Percentiles rank a stretch among this genome's conserved stretches.
Conservation (phyloP, 306 rosid genomes). For the Mimosa pudica region DNA sequence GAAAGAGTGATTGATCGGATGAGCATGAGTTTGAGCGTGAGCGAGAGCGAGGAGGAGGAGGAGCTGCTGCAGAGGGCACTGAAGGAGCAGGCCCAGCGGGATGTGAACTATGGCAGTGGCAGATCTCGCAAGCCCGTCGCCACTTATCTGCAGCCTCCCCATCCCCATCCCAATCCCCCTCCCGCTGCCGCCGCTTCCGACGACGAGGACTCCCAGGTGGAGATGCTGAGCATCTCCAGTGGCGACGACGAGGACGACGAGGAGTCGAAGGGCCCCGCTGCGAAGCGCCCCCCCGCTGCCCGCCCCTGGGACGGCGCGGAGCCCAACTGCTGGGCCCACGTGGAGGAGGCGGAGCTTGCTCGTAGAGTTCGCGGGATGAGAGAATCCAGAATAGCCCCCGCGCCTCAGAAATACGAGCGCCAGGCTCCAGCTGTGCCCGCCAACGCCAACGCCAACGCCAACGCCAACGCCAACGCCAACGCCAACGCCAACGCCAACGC, state of each 20-base stretch:
- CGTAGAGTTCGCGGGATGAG: constrained; percentile 99
- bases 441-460: too few relatives aligned
- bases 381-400: constrained; percentile 92
- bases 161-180: constrained; percentile 35
- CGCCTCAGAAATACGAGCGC: constrained; percentile 71
- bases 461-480: too few relatives aligned
- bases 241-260: constrained; percentile 79
- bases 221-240: constrained; percentile 97
- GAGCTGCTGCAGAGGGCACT: constrained; percentile 96
- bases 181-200: constrained; percentile 26
- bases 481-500: too few relatives aligned
- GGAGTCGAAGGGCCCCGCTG: constrained; percentile 57
- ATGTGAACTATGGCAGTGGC: constrained; percentile 62
- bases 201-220: constrained; percentile 94
- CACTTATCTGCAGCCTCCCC: constrained; percentile 80
- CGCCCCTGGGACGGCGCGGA: constrained; percentile 90
- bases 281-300: constrained; percentile 75
- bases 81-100: constrained; percentile 85
- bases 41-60: constrained; percentile 92
- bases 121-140: constrained; percentile 84
- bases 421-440: constrained; percentile 42
- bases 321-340: constrained; percentile 87
- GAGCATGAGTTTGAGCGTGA: constrained; percentile 46
- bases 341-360: constrained; percentile 92
- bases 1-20: constrained; percentile 67